phyloP scores from a whole-genome alignment of 768 basidiomycete genomes.

The Suillus luteus region DNA sequence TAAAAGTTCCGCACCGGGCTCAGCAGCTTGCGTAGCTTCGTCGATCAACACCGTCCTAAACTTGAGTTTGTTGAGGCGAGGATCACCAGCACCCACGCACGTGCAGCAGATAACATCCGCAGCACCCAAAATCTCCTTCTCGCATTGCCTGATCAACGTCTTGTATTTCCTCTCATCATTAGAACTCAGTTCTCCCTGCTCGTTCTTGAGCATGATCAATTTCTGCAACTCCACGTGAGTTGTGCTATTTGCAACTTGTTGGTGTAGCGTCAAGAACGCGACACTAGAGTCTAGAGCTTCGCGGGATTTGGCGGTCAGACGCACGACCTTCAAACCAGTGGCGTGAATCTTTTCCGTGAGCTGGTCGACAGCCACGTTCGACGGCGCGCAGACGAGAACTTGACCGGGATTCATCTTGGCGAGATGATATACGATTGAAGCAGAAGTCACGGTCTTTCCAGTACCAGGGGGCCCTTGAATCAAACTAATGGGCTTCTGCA shows the following conservation, averaged over 20 bases:
- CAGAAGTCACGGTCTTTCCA: slow-evolving; percentile 98
- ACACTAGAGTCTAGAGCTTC: slow-evolving; percentile 98
- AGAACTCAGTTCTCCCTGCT: slow-evolving; percentile 95
- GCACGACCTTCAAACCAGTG: slow-evolving; percentile 99
- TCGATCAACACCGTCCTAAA: slow-evolving; percentile 98
- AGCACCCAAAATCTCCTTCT: slow-evolving; percentile 93
- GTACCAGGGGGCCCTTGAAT: slow-evolving; percentile 99
- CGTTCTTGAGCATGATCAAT: slow-evolving; percentile 95
- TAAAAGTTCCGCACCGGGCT: slow-evolving; percentile 66
- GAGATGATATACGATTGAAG: slow-evolving; percentile 97
- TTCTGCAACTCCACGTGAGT: slow-evolving; percentile 97
- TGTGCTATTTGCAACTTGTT: slow-evolving; percentile 96
- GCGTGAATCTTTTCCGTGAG: slow-evolving; percentile 98
- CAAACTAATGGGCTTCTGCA: slow-evolving; percentile 96
- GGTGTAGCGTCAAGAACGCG: slow-evolving; percentile 90
- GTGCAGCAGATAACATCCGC: slow-evolving; percentile 99
- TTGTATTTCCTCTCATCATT: slow-evolving; percentile 99
- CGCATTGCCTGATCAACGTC: slow-evolving; percentile 90
- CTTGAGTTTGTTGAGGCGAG: slow-evolving; percentile 93
- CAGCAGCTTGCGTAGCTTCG: slow-evolving; percentile 97
- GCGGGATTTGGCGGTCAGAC: slow-evolving; percentile 95
- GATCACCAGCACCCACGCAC: slow-evolving; percentile 97
- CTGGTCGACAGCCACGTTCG: slow-evolving; percentile 99
- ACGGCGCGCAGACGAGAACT: slow-evolving; percentile 97
- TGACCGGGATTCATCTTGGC: slow-evolving; percentile 99